Conservation (phyloP, 768 basidiomycete genomes). For the Rhodosporidiobolus odoratus region DNA sequence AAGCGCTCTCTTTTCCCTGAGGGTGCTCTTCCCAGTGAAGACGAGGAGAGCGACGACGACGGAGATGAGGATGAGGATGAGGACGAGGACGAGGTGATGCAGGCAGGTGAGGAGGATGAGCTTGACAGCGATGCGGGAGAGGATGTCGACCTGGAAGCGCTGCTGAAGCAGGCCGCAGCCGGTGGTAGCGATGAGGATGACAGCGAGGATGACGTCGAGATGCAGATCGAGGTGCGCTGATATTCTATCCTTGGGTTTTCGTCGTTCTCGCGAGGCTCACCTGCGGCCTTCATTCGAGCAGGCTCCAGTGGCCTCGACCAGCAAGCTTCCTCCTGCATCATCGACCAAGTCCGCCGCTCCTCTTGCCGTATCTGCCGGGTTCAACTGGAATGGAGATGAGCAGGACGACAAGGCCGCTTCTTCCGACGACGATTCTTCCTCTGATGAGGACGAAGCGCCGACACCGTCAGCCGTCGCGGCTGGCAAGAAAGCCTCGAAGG, state of each 20-base stretch:
- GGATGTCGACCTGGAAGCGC: conserved; percentile 25
- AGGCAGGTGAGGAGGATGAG: conserved; percentile 38
- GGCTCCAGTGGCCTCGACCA: conserved; percentile 36
- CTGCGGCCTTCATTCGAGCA: neutral
- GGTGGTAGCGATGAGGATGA: conserved; percentile 42
- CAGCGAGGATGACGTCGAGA: conserved; percentile 22
- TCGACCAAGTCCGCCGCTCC: conserved; percentile 19
- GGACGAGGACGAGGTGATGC: conserved; percentile 42
- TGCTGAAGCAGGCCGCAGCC: conserved; percentile 39
- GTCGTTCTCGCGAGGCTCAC: neutral
- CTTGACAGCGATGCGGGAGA: conserved; percentile 30
- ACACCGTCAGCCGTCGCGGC: conserved; percentile 52
- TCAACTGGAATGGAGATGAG: conserved; percentile 41
- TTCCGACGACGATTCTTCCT: conserved; percentile 51
- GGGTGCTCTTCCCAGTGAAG: conserved; percentile 38
- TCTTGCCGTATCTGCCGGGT: conserved; percentile 32
- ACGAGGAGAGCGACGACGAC: conserved; percentile 39
- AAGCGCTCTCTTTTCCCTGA: conserved; percentile 66
- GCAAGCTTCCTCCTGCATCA: conserved; percentile 33
- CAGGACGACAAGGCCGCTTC: conserved; percentile 43
- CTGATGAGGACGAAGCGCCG: conserved; percentile 57
- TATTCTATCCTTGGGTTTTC: neutral
- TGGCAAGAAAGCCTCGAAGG: conserved; percentile 51
- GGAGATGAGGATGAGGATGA: conserved; percentile 34
- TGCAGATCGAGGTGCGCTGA: neutral